Evolutionary conservation across 2,329 filamentous ascomycete genomes (phyloP).

Genomic region (Cordyceps militaris): DNA sequence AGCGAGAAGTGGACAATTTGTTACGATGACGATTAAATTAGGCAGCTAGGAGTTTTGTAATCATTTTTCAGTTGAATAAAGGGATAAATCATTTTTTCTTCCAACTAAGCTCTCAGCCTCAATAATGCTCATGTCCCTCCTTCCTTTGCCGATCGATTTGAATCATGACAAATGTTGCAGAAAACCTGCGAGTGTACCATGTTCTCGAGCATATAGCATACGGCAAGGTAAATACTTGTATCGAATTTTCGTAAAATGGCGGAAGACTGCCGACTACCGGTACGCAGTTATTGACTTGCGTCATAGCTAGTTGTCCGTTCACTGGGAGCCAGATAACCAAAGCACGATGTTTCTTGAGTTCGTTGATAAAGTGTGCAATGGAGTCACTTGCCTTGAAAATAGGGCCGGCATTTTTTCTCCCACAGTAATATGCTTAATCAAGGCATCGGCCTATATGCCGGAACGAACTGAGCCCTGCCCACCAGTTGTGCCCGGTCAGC

Average conservation of each 20-base stretch:
- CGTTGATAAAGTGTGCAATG: neutral
- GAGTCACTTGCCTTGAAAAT: neutral
- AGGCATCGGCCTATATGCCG: neutral
- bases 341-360: neutral
- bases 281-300: too few species aligned
- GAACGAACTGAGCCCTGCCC: too few species aligned
- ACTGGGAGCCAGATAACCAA: too few species aligned
- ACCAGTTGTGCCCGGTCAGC: neutral
- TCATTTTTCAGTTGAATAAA: neutral
- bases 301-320: neutral
- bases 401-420: neutral
- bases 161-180: too few species aligned
- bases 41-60: neutral
- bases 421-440: neutral
- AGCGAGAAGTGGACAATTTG: neutral
- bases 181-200: too few species aligned
- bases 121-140: too few species aligned
- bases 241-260: too few species aligned
- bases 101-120: too few species aligned
- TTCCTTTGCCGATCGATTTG: too few species aligned
- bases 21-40: neutral
- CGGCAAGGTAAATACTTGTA: too few species aligned
- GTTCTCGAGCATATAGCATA: too few species aligned
- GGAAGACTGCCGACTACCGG: too few species aligned
- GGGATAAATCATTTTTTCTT: neutral